Evolutionary conservation across 176 grass and related monocot genomes (phyloP), one percentile per base, ranked within the genome.

Genomic region (Saccharum spontaneum): DNA sequence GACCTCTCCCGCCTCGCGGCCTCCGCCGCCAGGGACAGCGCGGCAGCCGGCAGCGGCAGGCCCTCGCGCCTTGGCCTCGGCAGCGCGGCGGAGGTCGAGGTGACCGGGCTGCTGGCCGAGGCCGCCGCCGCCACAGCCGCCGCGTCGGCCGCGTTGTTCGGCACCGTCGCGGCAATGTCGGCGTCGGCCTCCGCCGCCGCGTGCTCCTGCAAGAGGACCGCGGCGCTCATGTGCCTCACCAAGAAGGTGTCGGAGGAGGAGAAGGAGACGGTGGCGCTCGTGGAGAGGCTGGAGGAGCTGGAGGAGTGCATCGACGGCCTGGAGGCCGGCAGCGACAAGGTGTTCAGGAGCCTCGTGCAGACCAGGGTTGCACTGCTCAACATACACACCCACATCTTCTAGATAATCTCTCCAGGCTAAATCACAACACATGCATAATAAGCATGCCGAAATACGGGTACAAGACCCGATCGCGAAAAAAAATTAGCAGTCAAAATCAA

Each of bases 291-390:
- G 8, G 89, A 94, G 69, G 93, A 89, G 76, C 71, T 90, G 24
- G 89, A 98, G 50, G 82, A 82, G 60, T 92, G 73, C 77, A 75
- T 98, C 54, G 85, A 79, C 11, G 86, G 82, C 31, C 78, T 95
- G 0, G 93, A 98, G 69, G 83, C 33, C 33, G 82, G 86, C 26
- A 90, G 93, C 67, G 96, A 92, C 12, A 83, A 87, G 80, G 96
- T 95, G 52, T 93, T 90, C 69, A 80, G 91, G 57, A 90, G 89
- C 76, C 73, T 98, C 4, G 71, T 98, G 24, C 92, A 90, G 36
- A 85, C 79, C 1, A 88, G 95, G 88, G 95, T 98, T 10, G 86
- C 83, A 0, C 89, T 98, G 8, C 89, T 98, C 16, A 98, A 98
- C 84, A 87, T 95, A 2, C 84, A 84, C 71, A 95, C 96, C 3